Conservation (phyloP, 495 filamentous ascomycete genomes). For the Usnea hakonensis region DNA sequence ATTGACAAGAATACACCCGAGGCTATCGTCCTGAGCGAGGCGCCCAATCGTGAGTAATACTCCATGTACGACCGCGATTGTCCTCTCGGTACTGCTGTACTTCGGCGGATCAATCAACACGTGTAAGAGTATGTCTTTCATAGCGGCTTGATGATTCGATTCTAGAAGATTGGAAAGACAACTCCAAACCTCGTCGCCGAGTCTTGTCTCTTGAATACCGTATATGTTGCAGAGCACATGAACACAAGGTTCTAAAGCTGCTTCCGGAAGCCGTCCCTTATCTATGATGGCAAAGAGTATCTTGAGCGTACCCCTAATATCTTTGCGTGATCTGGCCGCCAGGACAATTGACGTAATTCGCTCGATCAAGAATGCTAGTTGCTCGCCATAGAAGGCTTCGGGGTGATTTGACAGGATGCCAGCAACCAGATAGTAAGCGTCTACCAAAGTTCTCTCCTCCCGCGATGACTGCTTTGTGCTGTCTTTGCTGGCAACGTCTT, state of each 20-base stretch:
- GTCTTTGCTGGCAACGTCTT: neutral
- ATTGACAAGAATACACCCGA: neutral
- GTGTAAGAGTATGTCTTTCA: constrained; percentile 5
- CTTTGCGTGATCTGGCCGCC: constrained; percentile 61
- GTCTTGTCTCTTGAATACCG: constrained; percentile 29
- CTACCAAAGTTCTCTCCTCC: constrained; percentile 52
- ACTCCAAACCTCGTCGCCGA: constrained; percentile 4
- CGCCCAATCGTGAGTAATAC: constrained; percentile 2
- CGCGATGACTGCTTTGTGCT: constrained; percentile 25
- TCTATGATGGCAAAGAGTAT: constrained; percentile 75
- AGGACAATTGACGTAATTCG: constrained; percentile 65
- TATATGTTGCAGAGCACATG: constrained; percentile 78
- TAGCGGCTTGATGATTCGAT: neutral
- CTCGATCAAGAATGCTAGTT: constrained; percentile 58
- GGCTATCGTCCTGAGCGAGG: neutral
- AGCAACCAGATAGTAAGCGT: constrained; percentile 66
- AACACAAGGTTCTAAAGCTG: constrained; percentile 59
- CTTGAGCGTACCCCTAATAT: constrained; percentile 66
- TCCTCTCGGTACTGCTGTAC: neutral
- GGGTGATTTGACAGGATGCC: constrained; percentile 80
- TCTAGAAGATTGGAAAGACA: constrained; percentile 9
- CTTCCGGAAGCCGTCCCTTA: constrained; percentile 65
- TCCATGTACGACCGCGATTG: constrained; percentile 2
- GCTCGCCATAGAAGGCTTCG: constrained; percentile 59
- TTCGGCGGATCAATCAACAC: neutral